Evolutionary conservation across 352 stramenopile genomes (phyloP).

Genomic region (Phytophthora quininea): DNA sequence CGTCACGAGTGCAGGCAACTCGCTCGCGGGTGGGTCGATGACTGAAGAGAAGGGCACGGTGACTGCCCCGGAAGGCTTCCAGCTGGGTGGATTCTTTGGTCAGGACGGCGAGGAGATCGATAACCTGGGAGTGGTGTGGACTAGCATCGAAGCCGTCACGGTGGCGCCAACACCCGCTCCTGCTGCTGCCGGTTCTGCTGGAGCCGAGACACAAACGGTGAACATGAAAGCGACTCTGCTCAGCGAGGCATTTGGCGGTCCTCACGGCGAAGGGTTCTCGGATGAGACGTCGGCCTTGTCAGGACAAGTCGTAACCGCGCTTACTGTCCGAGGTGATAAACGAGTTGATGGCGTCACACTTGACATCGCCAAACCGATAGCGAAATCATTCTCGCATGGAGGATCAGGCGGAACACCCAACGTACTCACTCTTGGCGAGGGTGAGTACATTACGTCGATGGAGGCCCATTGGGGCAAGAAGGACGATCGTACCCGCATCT

Average conservation of each 20-base stretch:
- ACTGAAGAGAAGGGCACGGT: no score
- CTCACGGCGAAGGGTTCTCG: slow-evolving; percentile 15
- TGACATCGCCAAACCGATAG: slow-evolving; percentile 4
- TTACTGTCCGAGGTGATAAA: slow-evolving; percentile 11
- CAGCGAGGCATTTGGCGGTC: slow-evolving; percentile 20
- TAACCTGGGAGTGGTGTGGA: no score
- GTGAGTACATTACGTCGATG: slow-evolving; percentile 22
- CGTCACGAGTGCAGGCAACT: no score
- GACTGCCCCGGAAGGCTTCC: no score
- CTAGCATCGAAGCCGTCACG: no score
- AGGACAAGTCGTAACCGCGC: slow-evolving; percentile 7
- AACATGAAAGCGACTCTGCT: no score
- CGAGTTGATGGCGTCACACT: slow-evolving; percentile 17
- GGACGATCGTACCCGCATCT: slow-evolving; percentile 12
- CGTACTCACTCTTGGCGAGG: slow-evolving; percentile 6
- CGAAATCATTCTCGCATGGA: slow-evolving; percentile 16
- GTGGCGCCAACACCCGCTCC: no score
- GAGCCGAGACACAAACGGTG: no score
- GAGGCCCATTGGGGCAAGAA: slow-evolving; percentile 24
- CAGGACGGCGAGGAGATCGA: no score
- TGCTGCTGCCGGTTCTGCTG: no score
- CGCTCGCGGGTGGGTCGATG: no score
- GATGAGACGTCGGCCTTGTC: slow-evolving; percentile 13
- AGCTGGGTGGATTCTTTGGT: no score
- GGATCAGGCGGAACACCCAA: slow-evolving; percentile 14